Percentiles rank a stretch among this genome's conserved stretches.
phyloP scores from a whole-genome alignment of 2,329 filamentous ascomycete genomes.

The Fusarium oxysporum region DNA sequence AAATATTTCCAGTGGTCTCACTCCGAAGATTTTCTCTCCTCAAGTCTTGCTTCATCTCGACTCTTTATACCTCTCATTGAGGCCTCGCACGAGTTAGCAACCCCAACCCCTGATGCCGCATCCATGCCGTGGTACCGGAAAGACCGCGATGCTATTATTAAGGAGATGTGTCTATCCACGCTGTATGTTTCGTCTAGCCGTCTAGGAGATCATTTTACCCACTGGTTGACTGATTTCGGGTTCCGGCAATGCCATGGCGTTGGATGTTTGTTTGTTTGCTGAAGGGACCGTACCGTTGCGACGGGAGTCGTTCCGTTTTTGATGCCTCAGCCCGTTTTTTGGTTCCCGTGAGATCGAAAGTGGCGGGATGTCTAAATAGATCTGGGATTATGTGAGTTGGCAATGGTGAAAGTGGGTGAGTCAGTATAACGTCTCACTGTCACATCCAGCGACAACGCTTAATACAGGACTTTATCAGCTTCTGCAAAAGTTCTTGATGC shows the following conservation, averaged over 20 bases:
- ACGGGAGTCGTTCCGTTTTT: not conserved
- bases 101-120: conserved; percentile 22
- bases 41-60: conserved; percentile 18
- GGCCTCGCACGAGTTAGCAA: conserved; percentile 35
- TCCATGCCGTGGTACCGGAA: conserved; percentile 38
- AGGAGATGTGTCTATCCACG: conserved; percentile 17
- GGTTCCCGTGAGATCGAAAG: not conserved
- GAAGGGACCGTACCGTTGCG: not conserved
- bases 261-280: not conserved
- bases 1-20: conserved; percentile 33
- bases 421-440: conserved; percentile 34
- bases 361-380: not conserved
- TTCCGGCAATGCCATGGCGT: conserved; percentile 5
- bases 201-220: conserved; percentile 8
- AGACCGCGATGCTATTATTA: conserved; percentile 17
- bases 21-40: conserved; percentile 6
- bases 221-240: not conserved
- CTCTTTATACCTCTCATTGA: conserved; percentile 43
- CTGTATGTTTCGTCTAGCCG: conserved; percentile 32
- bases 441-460: conserved; percentile 4
- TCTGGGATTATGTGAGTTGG: not conserved
- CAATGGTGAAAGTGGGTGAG: not conserved
- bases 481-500: conserved; percentile 6
- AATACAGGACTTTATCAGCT: not conserved
- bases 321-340: conserved; percentile 4